Conservation (phyloP, 2,329 filamentous ascomycete genomes). For the Stenocarpella maydis region DNA sequence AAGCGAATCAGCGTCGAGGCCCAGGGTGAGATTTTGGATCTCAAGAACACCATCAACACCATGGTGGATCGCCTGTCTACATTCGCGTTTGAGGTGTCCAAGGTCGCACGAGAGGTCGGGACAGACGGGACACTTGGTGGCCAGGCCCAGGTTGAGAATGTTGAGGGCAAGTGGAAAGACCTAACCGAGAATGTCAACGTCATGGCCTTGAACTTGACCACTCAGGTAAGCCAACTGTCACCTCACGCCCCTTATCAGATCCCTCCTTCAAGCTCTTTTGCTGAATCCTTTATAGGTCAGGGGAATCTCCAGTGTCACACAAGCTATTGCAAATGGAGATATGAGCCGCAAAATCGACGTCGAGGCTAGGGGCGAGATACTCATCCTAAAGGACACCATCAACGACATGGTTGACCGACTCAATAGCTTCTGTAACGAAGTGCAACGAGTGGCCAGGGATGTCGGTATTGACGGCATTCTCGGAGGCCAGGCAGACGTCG, state of each 20-base stretch:
- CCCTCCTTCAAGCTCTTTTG: neutral
- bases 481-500: slow-evolving; percentile 95
- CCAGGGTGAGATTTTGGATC: slow-evolving; percentile 89
- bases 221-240: slow-evolving; percentile 57
- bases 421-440: slow-evolving; percentile 94
- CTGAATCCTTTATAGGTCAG: slow-evolving; percentile 66
- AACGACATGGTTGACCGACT: slow-evolving; percentile 98
- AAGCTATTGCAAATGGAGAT: slow-evolving; percentile 94
- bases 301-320: slow-evolving; percentile 92
- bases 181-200: slow-evolving; percentile 90
- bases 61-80: slow-evolving; percentile 98
- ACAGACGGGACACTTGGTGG: slow-evolving; percentile 94
- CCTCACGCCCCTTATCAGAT: neutral
- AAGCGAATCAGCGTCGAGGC: slow-evolving; percentile 96
- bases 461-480: slow-evolving; percentile 98
- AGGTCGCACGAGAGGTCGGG: slow-evolving; percentile 93
- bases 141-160: slow-evolving; percentile 91
- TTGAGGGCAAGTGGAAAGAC: slow-evolving; percentile 98
- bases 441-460: slow-evolving; percentile 94
- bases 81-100: slow-evolving; percentile 96
- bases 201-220: slow-evolving; percentile 73
- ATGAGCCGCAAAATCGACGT: slow-evolving; percentile 97
- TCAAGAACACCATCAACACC: slow-evolving; percentile 98
- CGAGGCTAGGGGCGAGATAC: slow-evolving; percentile 92
- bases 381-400: slow-evolving; percentile 93